These are phyloP conservation scores for Xylariaceae sp. DNA, from an alignment of 2,329 filamentous ascomycete genomes.

Conservation along the genomic window DNA sequence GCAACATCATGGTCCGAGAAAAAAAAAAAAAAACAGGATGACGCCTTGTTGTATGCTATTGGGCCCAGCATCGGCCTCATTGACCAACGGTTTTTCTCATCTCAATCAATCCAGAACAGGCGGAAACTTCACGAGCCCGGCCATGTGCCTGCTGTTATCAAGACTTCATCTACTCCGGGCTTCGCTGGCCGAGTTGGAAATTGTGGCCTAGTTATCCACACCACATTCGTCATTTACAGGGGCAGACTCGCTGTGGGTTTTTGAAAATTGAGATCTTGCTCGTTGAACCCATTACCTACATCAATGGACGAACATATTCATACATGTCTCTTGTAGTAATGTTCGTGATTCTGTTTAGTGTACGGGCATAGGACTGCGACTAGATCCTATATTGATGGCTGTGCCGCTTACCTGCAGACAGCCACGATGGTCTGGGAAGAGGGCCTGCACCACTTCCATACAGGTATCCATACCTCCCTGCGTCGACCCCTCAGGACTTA, in stretches of 20 bases:
- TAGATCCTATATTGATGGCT: slow-evolving; percentile 1
- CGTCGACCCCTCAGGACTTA: slow-evolving; percentile 4
- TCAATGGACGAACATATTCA: too few relatives aligned
- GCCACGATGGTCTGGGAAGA: background rate
- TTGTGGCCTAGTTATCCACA: background rate
- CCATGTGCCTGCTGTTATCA: background rate
- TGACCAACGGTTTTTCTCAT: background rate
- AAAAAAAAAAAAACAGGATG: background rate
- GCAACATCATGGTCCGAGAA: background rate
- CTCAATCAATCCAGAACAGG: background rate
- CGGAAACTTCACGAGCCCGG: background rate
- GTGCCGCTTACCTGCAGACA: slow-evolving; percentile 13
- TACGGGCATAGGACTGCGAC: background rate
- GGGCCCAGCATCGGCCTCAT: slow-evolving; percentile 2
- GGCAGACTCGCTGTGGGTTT: too few relatives aligned
- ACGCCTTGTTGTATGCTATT: background rate
- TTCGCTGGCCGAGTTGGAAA: slow-evolving; percentile 11
- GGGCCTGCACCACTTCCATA: background rate
- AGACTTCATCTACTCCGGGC: background rate
- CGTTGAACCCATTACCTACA: too few relatives aligned
- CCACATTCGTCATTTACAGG: background rate
- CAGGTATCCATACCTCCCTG: background rate
- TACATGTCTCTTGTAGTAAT: too few relatives aligned
- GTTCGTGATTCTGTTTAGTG: too few relatives aligned
- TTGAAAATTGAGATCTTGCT: too few relatives aligned